Conservation (phyloP, 805 yeast species). For the Candida railenensis region DNA sequence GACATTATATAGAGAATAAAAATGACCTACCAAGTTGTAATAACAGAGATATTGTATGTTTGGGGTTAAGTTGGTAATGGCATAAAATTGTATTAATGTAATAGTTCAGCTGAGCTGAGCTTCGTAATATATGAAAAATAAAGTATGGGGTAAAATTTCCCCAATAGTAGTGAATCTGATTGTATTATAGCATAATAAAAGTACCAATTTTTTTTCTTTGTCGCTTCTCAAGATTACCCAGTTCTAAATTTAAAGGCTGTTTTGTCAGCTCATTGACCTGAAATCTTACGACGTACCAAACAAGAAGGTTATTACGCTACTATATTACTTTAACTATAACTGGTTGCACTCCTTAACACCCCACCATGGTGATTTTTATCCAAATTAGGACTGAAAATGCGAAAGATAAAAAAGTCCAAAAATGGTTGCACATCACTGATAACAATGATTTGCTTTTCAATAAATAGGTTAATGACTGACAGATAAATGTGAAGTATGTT, state of each 20-base stretch:
- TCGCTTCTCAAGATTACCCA: background rate
- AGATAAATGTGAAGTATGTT: too few species aligned
- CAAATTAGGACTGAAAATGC: slow-evolving; percentile 4
- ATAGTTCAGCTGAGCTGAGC: too few species aligned
- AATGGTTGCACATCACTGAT: slow-evolving; percentile 1
- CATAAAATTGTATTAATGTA: too few species aligned
- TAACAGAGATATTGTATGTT: too few species aligned
- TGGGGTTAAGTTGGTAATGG: too few species aligned
- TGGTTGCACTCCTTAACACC: background rate
- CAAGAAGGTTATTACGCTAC: slow-evolving; percentile 5
- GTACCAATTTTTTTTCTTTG: background rate
- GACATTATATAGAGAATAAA: slow-evolving; percentile 6
- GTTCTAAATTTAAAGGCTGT: too few species aligned
- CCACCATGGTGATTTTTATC: slow-evolving; percentile 6
- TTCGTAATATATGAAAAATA: too few species aligned
- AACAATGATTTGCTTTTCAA: background rate
- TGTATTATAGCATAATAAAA: too few species aligned
- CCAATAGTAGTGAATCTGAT: too few species aligned
- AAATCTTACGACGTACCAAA: slow-evolving; percentile 1
- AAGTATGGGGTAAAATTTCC: too few species aligned
- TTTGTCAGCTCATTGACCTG: slow-evolving; percentile 2
- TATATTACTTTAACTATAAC: background rate
- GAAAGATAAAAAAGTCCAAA: background rate
- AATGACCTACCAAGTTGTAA: too few species aligned
- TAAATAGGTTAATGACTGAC: background rate